These are phyloP conservation scores for Fonsecaea multimorphosa DNA, from an alignment of 2,329 filamentous ascomycete species.

Conservation along the genomic window DNA sequence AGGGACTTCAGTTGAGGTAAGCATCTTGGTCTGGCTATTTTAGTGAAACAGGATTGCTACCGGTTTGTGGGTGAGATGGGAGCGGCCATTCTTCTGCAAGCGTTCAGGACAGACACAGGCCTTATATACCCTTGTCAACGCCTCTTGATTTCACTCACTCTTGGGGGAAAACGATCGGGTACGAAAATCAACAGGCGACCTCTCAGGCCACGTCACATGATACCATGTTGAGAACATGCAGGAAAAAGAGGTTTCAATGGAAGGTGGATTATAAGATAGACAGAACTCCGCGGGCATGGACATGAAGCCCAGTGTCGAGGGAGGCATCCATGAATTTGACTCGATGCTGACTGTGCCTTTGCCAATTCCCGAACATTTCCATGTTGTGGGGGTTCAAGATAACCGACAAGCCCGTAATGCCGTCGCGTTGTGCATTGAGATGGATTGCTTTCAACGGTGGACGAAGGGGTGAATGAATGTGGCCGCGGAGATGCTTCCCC, in stretches of 20 bases:
- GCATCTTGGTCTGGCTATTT: background rate
- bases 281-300: conserved; percentile 1
- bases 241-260: background rate
- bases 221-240: background rate
- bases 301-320: background rate
- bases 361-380: background rate
- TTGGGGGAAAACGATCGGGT: background rate
- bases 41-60: background rate
- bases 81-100: background rate
- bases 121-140: background rate
- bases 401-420: background rate
- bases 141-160: background rate
- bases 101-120: background rate
- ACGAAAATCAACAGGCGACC: background rate
- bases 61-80: background rate
- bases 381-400: background rate
- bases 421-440: background rate
- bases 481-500: background rate
- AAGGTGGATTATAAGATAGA: background rate
- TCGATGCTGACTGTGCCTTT: background rate
- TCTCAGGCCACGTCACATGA: conserved; percentile 3
- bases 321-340: background rate
- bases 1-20: background rate
- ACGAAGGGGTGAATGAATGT: background rate
- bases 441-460: background rate